phyloP scores from a whole-genome alignment of 257 asterid genomes.

The Nicotiana sylvestris region DNA sequence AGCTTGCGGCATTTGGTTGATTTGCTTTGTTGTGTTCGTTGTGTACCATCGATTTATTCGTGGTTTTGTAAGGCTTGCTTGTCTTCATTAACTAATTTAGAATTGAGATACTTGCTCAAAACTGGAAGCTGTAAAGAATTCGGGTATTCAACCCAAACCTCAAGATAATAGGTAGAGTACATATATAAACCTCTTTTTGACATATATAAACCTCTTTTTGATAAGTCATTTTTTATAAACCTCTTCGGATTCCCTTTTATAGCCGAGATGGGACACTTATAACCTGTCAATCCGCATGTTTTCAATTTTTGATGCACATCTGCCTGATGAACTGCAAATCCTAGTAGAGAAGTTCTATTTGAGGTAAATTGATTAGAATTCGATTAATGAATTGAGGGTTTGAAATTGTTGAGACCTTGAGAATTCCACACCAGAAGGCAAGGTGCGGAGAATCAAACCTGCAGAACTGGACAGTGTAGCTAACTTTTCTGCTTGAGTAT shows the following conservation, averaged over 20 bases:
- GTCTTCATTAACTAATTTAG: neutral
- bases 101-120: neutral
- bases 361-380: neutral
- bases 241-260: neutral
- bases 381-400: neutral
- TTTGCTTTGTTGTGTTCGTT: too few species aligned
- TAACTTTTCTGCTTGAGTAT: neutral
- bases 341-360: neutral
- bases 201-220: neutral
- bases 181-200: neutral
- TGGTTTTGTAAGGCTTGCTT: too few species aligned
- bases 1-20: too few species aligned
- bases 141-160: neutral
- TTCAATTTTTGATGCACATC: neutral
- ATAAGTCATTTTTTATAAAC: neutral
- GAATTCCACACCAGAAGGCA: neutral
- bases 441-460: neutral
- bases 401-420: neutral
- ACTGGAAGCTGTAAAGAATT: neutral
- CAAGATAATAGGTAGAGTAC: neutral
- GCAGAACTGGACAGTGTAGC: neutral
- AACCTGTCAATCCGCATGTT: neutral
- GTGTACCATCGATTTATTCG: too few species aligned
- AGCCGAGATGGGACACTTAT: neutral
- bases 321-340: neutral